phyloP scores from a whole-genome alignment of 345 rosid species.

The Hevea brasiliensis region DNA sequence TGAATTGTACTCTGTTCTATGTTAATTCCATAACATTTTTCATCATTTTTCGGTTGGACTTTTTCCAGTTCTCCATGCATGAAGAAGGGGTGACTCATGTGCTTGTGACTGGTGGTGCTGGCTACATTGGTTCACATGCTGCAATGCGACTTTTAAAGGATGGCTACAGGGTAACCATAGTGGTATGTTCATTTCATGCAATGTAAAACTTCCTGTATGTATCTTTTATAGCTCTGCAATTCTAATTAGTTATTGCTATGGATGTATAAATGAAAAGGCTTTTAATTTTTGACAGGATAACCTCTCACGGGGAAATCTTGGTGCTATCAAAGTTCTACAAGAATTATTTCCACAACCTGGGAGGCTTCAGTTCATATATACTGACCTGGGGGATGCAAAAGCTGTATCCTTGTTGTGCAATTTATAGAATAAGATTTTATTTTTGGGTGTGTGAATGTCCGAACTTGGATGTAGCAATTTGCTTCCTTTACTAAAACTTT shows the following conservation, averaged over 20 bases:
- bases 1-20: neutral
- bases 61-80: constrained; percentile 18
- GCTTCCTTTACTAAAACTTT: constrained; percentile 33
- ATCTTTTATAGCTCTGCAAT: neutral
- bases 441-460: too few relatives aligned
- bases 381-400: constrained; percentile 84
- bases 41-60: constrained; percentile 4
- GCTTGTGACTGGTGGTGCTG: constrained; percentile 28
- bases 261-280: neutral
- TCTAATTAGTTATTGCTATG: too few relatives aligned
- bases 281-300: constrained; percentile 54
- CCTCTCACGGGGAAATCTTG: constrained; percentile 89
- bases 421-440: too few relatives aligned
- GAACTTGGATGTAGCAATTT: neutral
- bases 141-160: constrained; percentile 24
- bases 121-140: constrained; percentile 28
- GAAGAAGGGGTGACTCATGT: constrained; percentile 15
- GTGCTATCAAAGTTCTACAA: constrained; percentile 76
- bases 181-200: constrained; percentile 5
- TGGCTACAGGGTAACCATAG: constrained; percentile 19
- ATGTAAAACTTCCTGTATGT: neutral
- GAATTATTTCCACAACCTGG: constrained; percentile 81
- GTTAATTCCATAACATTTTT: neutral
- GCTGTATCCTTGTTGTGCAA: constrained; percentile 47
- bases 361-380: constrained; percentile 81